Evolutionary conservation across 2,329 filamentous ascomycete species (phyloP).

Genomic region (Colletotrichum caudatum): DNA sequence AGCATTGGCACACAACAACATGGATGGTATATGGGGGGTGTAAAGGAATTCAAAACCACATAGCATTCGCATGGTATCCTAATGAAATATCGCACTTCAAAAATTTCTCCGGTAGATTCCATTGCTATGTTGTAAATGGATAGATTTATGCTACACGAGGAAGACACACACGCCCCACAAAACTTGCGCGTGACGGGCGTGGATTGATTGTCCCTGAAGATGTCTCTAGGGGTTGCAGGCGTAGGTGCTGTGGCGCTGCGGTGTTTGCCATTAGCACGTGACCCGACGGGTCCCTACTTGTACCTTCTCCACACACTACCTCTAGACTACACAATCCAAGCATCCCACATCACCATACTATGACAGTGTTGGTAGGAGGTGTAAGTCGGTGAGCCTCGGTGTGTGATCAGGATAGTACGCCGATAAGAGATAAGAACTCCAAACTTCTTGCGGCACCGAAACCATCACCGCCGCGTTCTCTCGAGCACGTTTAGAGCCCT

Average conservation of each 20-base stretch:
- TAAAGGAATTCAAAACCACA: slow-evolving; percentile 20
- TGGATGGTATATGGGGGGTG: slow-evolving; percentile 1
- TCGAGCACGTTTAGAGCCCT: neutral
- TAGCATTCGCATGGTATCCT: slow-evolving; percentile 19
- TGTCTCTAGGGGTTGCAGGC: neutral
- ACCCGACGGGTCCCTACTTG: too few species aligned
- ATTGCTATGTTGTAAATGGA: neutral
- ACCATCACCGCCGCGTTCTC: neutral
- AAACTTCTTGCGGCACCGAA: slow-evolving; percentile 5
- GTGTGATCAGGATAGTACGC: neutral
- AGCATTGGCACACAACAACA: slow-evolving; percentile 4
- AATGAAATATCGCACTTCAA: slow-evolving; percentile 5
- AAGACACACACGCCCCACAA: neutral
- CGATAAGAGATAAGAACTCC: slow-evolving; percentile 42
- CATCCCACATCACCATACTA: too few species aligned
- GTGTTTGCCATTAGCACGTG: too few species aligned
- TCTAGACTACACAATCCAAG: too few species aligned
- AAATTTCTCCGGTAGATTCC: neutral
- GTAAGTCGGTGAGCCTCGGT: slow-evolving; percentile 32
- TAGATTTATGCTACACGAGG: neutral
- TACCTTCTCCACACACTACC: too few species aligned
- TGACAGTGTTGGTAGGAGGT: slow-evolving; percentile 15
- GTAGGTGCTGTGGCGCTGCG: neutral
- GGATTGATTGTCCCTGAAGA: neutral
- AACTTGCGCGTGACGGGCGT: neutral